Conservation (phyloP, 352 stramenopile genomes). For the Phytophthora pisi region DNA sequence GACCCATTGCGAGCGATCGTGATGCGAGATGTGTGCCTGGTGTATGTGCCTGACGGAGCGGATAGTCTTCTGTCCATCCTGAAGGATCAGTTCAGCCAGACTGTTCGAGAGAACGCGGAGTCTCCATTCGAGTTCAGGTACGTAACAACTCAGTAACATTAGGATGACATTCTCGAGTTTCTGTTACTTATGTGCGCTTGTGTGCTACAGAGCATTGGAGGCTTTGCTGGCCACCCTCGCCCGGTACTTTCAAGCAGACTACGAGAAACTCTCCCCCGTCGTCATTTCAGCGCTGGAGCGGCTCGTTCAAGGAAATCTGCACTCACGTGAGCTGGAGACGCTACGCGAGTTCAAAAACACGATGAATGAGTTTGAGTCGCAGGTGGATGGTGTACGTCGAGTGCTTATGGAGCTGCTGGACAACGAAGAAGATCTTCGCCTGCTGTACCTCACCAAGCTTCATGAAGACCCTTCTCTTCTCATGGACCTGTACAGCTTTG, state of each 20-base stretch:
- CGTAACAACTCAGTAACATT: slow-evolving; percentile 2
- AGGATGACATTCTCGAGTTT: neutral
- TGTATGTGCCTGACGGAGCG: slow-evolving; percentile 63
- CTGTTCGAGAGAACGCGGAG: slow-evolving; percentile 54
- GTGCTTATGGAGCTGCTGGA: slow-evolving; percentile 71
- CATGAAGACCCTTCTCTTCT: slow-evolving; percentile 59
- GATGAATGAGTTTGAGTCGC: slow-evolving; percentile 74
- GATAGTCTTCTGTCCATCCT: slow-evolving; percentile 68
- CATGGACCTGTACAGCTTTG: slow-evolving; percentile 63
- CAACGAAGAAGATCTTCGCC: slow-evolving; percentile 66
- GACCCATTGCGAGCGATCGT: slow-evolving; percentile 78
- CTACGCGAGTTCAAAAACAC: slow-evolving; percentile 73
- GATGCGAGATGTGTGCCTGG: slow-evolving; percentile 67
- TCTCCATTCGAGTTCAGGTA: slow-evolving; percentile 78
- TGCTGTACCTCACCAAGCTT: slow-evolving; percentile 76
- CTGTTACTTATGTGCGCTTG: neutral
- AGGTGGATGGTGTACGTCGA: slow-evolving; percentile 65
- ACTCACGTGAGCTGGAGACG: slow-evolving; percentile 60
- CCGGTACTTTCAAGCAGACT: slow-evolving; percentile 62
- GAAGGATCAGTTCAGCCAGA: slow-evolving; percentile 65
- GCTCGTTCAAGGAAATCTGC: slow-evolving; percentile 53
- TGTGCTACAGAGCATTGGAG: slow-evolving; percentile 47
- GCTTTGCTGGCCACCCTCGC: slow-evolving; percentile 63
- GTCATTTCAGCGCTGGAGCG: slow-evolving; percentile 55
- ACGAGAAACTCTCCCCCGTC: slow-evolving; percentile 49